Percentiles rank a stretch among this genome's conserved stretches.
These are phyloP conservation scores for Monilinia fructicola DNA, from an alignment of 2,329 filamentous ascomycete species.

Conservation along the genomic window DNA sequence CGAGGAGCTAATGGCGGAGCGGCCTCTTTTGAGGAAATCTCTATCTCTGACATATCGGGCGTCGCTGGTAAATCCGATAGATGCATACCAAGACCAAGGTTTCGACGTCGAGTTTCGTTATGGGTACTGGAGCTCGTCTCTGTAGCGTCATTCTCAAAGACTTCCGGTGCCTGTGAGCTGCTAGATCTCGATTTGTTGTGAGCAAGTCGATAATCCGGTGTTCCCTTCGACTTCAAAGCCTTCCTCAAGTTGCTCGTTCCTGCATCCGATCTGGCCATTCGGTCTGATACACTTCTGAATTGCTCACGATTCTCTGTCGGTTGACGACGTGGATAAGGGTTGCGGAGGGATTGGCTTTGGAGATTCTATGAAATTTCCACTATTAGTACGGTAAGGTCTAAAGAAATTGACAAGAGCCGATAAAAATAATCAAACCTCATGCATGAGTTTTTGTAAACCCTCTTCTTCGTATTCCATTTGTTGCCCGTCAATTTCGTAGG, in stretches of 20 bases:
- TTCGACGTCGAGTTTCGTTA: slow-evolving; percentile 26
- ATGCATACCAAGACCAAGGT: slow-evolving; percentile 33
- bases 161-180: slow-evolving; percentile 5
- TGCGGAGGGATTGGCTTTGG: slow-evolving; percentile 1
- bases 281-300: background rate
- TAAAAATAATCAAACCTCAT: slow-evolving; percentile 23
- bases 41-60: slow-evolving; percentile 58
- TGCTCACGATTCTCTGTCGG: slow-evolving; percentile 9
- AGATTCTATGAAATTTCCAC: background rate
- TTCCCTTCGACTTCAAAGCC: slow-evolving; percentile 6
- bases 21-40: slow-evolving; percentile 41
- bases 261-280: background rate
- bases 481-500: slow-evolving; percentile 67
- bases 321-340: background rate
- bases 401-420: background rate
- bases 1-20: slow-evolving; percentile 23
- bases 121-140: slow-evolving; percentile 18
- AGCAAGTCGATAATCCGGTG: background rate
- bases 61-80: slow-evolving; percentile 49
- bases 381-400: slow-evolving; percentile 3
- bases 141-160: slow-evolving; percentile 22
- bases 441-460: slow-evolving; percentile 12
- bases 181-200: background rate
- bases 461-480: slow-evolving; percentile 25
- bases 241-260: slow-evolving; percentile 10